A percentile compares a stretch with the other conserved stretches of the same genome.
Evolutionary conservation across 805 yeast genomes (phyloP).

Genomic region (Tetrapisispora namnaoensis): DNA sequence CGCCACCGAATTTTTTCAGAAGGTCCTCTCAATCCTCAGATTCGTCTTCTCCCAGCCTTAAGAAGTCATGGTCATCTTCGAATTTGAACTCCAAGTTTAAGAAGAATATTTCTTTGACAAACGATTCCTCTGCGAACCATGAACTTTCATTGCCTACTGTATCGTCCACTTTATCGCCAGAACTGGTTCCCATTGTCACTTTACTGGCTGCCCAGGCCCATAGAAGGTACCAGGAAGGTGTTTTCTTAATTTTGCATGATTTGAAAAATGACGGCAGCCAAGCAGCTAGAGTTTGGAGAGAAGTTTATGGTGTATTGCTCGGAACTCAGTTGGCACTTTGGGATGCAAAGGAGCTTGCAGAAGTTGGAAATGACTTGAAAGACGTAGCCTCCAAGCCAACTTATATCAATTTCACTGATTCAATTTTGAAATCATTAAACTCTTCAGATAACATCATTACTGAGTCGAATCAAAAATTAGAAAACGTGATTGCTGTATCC

Average conservation of each 20-base stretch:
- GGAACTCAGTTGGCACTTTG: conserved; percentile 91
- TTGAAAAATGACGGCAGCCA: conserved; percentile 80
- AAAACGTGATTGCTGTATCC: conserved; percentile 76
- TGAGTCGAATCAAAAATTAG: conserved; percentile 38
- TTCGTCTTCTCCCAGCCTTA: background rate
- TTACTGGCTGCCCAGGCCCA: conserved; percentile 63
- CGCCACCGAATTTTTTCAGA: conserved; percentile 21
- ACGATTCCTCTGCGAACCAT: conserved; percentile 3
- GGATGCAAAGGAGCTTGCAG: conserved; percentile 63
- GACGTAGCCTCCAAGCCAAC: conserved; percentile 65
- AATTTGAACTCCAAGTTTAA: conserved; percentile 7
- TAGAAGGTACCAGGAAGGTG: conserved; percentile 67
- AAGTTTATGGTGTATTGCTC: conserved; percentile 82
- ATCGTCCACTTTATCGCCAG: conserved; percentile 28
- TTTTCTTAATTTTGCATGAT: conserved; percentile 63
- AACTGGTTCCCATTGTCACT: conserved; percentile 58
- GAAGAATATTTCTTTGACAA: conserved; percentile 7
- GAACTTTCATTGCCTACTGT: conserved; percentile 9
- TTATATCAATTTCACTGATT: conserved; percentile 85
- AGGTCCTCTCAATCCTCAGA: conserved; percentile 4
- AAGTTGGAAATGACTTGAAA: conserved; percentile 38
- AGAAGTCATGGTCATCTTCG: conserved; percentile 17
- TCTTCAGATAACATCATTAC: conserved; percentile 54
- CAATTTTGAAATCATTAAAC: conserved; percentile 66
- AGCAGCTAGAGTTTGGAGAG: conserved; percentile 76